Conservation (phyloP, 2,329 filamentous ascomycete genomes). For the Xylaria polymorpha region DNA sequence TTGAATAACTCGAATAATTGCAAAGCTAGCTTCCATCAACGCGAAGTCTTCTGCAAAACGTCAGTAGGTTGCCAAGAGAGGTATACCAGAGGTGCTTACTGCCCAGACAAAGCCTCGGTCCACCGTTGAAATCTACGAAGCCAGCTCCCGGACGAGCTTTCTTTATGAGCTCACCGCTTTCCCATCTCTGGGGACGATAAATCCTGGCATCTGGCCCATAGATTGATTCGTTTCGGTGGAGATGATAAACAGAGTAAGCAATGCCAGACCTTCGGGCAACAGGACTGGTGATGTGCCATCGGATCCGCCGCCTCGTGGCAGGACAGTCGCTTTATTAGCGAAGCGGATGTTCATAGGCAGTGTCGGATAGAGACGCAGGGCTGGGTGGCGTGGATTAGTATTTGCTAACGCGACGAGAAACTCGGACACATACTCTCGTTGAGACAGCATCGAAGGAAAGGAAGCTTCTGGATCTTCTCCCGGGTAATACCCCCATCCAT, state of each 20-base stretch:
- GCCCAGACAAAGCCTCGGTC: slow-evolving; percentile 37
- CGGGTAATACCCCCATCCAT: slow-evolving; percentile 28
- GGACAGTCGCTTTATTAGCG: slow-evolving; percentile 39
- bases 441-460: slow-evolving; percentile 40
- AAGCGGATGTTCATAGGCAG: slow-evolving; percentile 36
- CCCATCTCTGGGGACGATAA: slow-evolving; percentile 39
- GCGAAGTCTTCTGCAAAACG: slow-evolving; percentile 42
- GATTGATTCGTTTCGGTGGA: slow-evolving; percentile 40
- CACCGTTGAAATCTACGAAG: slow-evolving; percentile 38
- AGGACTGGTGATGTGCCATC: slow-evolving; percentile 47
- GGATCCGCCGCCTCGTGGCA: slow-evolving; percentile 49
- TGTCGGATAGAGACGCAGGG: slow-evolving; percentile 37
- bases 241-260: slow-evolving; percentile 45
- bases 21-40: slow-evolving; percentile 43
- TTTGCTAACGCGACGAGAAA: neutral
- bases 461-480: slow-evolving; percentile 38
- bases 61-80: neutral
- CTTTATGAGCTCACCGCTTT: slow-evolving; percentile 29
- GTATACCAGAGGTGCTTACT: slow-evolving; percentile 29
- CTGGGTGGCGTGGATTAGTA: slow-evolving; percentile 17
- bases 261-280: slow-evolving; percentile 44
- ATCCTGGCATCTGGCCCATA: slow-evolving; percentile 35
- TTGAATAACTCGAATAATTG: slow-evolving; percentile 41
- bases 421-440: slow-evolving; percentile 37
- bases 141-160: slow-evolving; percentile 26